Evolutionary conservation across 306 rosid genomes (phyloP).

Genomic region (Dryas alaskensis): DNA sequence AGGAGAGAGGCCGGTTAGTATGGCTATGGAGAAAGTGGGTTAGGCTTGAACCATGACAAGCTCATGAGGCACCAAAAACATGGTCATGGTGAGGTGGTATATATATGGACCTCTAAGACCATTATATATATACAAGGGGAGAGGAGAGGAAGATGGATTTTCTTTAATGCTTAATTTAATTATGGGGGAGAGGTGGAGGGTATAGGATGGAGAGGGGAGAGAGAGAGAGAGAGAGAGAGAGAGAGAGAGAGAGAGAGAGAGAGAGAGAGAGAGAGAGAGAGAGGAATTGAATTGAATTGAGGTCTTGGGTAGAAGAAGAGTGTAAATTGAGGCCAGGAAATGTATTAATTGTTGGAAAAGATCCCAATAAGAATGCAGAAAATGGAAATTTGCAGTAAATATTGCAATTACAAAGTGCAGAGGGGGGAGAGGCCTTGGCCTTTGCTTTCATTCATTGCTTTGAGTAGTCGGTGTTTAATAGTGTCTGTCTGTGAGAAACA

Average conservation of each 20-base stretch:
- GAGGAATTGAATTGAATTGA: constrained; percentile 37
- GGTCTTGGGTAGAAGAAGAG: constrained; percentile 71
- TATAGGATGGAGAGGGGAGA: constrained; percentile 27
- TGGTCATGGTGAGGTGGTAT: constrained; percentile 31
- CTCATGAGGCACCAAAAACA: constrained; percentile 20
- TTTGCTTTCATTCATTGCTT: constrained; percentile 75
- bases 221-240: constrained; percentile 30
- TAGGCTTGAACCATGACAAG: constrained; percentile 20
- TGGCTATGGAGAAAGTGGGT: constrained; percentile 4
- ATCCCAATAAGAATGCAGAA: constrained; percentile 65
- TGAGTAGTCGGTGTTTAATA: constrained; percentile 58
- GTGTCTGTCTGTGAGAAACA: not conserved
- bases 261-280: constrained; percentile 41
- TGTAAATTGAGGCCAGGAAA: constrained; percentile 80
- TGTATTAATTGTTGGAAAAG: constrained; percentile 70
- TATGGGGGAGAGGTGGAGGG: constrained; percentile 57
- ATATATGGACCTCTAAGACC: constrained; percentile 36
- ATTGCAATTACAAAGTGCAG: constrained; percentile 57
- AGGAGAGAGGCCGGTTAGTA: not conserved
- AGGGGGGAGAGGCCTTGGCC: constrained; percentile 20
- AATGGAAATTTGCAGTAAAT: constrained; percentile 75
- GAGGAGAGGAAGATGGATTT: constrained; percentile 45
- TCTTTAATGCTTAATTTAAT: constrained; percentile 63
- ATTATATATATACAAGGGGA: constrained; percentile 48
- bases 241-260: constrained; percentile 32